Base-by-base conservation (phyloP, 2,329 filamentous ascomycete species). In the Aspergillus floridensis region DNA sequence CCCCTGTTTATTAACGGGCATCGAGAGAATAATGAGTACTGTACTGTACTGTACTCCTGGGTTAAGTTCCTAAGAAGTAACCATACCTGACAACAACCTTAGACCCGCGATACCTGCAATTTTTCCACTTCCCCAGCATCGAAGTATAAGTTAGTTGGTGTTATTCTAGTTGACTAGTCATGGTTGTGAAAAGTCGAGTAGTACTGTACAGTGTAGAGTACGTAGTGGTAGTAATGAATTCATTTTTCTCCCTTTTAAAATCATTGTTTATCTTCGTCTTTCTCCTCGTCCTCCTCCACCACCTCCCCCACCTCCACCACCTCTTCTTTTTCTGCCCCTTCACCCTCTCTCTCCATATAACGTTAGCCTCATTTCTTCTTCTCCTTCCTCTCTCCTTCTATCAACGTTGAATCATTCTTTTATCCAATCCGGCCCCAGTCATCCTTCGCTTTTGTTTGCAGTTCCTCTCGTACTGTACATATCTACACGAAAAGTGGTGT, bases 231-330 rank as follows among this genome's bases (percentile, higher is more conserved):
- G 26, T 29, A 10, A 29, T 29, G 26, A 29, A 22, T 31, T 35
- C 21, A 26, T 21, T 16, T 38, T 35, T 50, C 32, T 38, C 22
- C 51, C 24, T 52, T 57, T 46, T 35, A 16, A 35, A 53, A 59
- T 51, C 51, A 57, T 50, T 47, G 50, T 56, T 56, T 52, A 44
- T 56, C 53, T 59, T 49, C 48, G 32, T 54, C 32, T 48, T 60
- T 53, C 52, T 51, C 32, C 41, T 49, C 32, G 31, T 16, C 26
- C 44, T 31, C 32, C 22, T 49, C 24, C 24, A 6, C 24, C 24
- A 26, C 26, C 26, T 5, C 26, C 26, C 1, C 26, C 26, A 51
- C 58, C 22, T 22, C 22, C 53, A 58, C 51, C 59, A 56, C 51
- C 50, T 19, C 46, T 54, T 57, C 47, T 49, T 12, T 47, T 53